These are phyloP conservation scores for Camelina sativa DNA, from an alignment of 345 rosid genomes.

Conservation along the genomic window DNA sequence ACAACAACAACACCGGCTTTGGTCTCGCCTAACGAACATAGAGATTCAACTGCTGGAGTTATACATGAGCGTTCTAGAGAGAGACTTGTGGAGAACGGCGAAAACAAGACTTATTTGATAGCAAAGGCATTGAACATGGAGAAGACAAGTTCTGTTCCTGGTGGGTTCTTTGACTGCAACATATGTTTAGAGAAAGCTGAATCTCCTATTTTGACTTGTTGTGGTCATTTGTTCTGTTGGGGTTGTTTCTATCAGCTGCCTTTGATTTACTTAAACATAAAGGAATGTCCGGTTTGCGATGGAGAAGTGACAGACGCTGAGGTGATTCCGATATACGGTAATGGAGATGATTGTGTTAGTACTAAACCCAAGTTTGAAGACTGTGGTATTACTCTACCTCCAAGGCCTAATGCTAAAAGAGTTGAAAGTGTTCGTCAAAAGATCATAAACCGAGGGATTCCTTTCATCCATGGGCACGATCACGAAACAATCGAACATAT, in stretches of 20 bases:
- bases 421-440: constrained; percentile 59
- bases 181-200: constrained; percentile 61
- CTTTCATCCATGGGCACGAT: constrained; percentile 44
- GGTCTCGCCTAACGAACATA: constrained; percentile 12
- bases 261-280: constrained; percentile 46
- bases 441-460: constrained; percentile 41
- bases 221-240: constrained; percentile 85
- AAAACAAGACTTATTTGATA: constrained; percentile 48
- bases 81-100: constrained; percentile 36
- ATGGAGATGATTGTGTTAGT: constrained; percentile 37
- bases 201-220: constrained; percentile 64
- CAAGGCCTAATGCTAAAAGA: constrained; percentile 61
- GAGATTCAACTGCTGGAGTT: constrained; percentile 34
- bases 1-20: constrained; percentile 14
- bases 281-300: constrained; percentile 57
- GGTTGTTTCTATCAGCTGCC: constrained; percentile 62
- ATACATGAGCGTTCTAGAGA: constrained; percentile 45
- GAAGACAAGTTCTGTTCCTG: constrained; percentile 34
- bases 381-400: constrained; percentile 53
- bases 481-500: constrained; percentile 47
- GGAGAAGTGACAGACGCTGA: constrained; percentile 54
- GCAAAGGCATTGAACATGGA: constrained; percentile 59
- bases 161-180: constrained; percentile 56
- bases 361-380: constrained; percentile 43
- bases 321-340: constrained; percentile 66